Conservation (phyloP, 2,329 filamentous ascomycete genomes). For the Aschersonia sp. region DNA sequence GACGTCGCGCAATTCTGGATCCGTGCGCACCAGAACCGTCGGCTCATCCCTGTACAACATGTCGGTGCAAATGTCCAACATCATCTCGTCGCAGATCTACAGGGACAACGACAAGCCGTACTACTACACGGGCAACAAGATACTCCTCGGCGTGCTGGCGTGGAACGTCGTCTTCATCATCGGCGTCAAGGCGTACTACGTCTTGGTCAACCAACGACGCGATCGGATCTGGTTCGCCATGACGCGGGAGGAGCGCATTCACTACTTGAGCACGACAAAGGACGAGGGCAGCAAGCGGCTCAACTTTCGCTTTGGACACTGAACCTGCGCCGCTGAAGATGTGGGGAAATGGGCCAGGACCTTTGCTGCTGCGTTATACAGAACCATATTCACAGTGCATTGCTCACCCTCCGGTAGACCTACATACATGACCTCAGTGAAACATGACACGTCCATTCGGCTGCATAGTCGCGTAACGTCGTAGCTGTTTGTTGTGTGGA, state of each 20-base stretch:
- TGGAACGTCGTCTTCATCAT: conserved; percentile 34
- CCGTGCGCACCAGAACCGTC: conserved; percentile 42
- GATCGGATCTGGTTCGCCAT: conserved; percentile 31
- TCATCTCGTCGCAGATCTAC: conserved; percentile 23
- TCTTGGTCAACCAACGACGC: conserved; percentile 28
- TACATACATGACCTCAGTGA: too few species aligned
- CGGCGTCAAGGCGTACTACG: conserved; percentile 36
- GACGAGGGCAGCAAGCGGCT: conserved; percentile 30
- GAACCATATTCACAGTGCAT: too few species aligned
- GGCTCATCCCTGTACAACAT: conserved; percentile 43
- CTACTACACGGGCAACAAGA: conserved; percentile 30
- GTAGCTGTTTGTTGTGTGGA: too few species aligned
- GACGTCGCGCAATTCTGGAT: conserved; percentile 42
- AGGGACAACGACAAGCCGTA: conserved; percentile 17
- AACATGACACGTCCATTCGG: too few species aligned
- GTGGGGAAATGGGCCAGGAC: not conserved
- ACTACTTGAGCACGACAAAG: conserved; percentile 20
- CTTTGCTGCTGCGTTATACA: too few species aligned
- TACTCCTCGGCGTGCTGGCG: conserved; percentile 30
- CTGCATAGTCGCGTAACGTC: too few species aligned
- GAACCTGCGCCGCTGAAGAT: not conserved
- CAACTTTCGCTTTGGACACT: conserved; percentile 27
- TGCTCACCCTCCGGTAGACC: too few species aligned
- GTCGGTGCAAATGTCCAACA: conserved; percentile 17
- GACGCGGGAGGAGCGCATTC: conserved; percentile 21